These are phyloP conservation scores for Entonaema liquescens DNA, from an alignment of 495 filamentous ascomycete species.

Conservation along the genomic window DNA sequence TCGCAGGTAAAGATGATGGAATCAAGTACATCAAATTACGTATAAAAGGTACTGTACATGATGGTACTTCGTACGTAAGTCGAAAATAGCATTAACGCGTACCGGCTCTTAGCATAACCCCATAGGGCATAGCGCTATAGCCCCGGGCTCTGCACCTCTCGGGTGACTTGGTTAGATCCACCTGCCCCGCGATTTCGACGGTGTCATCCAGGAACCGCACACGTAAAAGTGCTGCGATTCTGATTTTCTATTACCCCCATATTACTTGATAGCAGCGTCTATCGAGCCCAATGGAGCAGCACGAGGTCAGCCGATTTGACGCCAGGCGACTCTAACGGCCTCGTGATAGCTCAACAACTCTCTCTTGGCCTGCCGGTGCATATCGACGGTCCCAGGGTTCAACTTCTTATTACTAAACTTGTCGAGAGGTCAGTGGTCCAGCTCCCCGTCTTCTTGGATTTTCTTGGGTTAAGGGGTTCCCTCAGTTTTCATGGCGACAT, in stretches of 20 bases:
- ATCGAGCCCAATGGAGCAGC: constrained; percentile 39
- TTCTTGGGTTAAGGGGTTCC: constrained; percentile 22
- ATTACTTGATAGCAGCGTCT: constrained; percentile 48
- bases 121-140: constrained; percentile 28
- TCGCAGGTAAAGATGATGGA: background rate
- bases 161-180: constrained; percentile 35
- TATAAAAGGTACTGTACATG: constrained; percentile 2
- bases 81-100: constrained; percentile 19
- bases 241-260: constrained; percentile 49
- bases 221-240: constrained; percentile 38
- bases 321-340: constrained; percentile 39
- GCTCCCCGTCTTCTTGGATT: constrained; percentile 1
- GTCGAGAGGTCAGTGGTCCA: constrained; percentile 37
- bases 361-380: constrained; percentile 32
- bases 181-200: constrained; percentile 42
- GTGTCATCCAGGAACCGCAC: constrained; percentile 33
- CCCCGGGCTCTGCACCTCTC: constrained; percentile 42
- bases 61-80: constrained; percentile 31
- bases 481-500: constrained; percentile 40
- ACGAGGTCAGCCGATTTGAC: constrained; percentile 47
- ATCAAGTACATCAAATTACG: background rate
- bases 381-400: constrained; percentile 23
- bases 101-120: constrained; percentile 1
- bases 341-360: constrained; percentile 43
- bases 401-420: constrained; percentile 42